phyloP scores from a whole-genome alignment of 306 rosid species.

The Lathyrus sativus region DNA sequence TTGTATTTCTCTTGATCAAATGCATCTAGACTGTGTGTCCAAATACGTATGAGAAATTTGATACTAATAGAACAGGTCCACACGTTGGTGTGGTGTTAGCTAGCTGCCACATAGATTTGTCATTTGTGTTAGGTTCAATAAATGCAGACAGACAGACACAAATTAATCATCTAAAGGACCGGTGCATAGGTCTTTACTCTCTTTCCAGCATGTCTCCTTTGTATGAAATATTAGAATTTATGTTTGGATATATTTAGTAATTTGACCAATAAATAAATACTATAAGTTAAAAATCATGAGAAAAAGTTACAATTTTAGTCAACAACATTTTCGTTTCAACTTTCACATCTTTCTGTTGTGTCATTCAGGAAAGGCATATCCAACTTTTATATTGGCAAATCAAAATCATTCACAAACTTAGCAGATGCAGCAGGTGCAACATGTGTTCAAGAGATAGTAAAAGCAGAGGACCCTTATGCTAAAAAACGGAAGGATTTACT shows the following conservation, averaged over 20 bases:
- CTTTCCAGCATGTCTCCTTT: too few species aligned
- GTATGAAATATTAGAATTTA: too few species aligned
- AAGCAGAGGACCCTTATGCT: conserved; percentile 76
- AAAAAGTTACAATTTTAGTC: too few species aligned
- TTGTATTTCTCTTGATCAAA: neutral
- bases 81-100: neutral
- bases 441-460: conserved; percentile 61
- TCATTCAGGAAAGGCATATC: conserved; percentile 88
- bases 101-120: neutral
- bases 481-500: conserved; percentile 74
- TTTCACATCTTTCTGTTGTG: neutral
- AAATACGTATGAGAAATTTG: conserved; percentile 4
- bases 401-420: conserved; percentile 86
- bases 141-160: neutral
- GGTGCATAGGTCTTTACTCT: neutral
- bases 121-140: neutral
- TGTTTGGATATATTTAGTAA: too few species aligned
- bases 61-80: neutral
- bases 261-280: too few species aligned
- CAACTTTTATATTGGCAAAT: conserved; percentile 80
- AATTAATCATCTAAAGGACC: neutral
- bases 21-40: conserved; percentile 11
- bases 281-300: too few species aligned
- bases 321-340: neutral
- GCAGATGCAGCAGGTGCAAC: conserved; percentile 58